A percentile compares a stretch with the other conserved stretches of the same genome.
phyloP scores from a whole-genome alignment of 2,329 filamentous ascomycete genomes.

The Cadophora gregata region DNA sequence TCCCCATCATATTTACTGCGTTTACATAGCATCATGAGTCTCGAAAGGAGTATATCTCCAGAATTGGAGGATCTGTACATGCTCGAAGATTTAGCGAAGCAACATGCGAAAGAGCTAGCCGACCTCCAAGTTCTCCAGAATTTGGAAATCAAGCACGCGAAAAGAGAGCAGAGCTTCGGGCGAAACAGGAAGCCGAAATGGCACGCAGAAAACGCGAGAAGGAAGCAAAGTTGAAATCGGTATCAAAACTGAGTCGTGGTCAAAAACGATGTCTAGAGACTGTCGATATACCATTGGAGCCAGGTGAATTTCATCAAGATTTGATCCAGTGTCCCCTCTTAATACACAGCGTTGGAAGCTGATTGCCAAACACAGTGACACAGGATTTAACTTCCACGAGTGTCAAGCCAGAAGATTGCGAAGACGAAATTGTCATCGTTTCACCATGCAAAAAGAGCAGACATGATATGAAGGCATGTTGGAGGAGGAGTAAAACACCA shows the following conservation, averaged over 20 bases:
- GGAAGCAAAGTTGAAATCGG: neutral
- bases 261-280: neutral
- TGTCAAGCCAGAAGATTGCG: neutral
- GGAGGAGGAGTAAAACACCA: neutral
- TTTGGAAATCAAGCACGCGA: conserved; percentile 5
- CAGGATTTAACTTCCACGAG: neutral
- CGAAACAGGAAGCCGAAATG: neutral
- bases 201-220: neutral
- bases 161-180: neutral
- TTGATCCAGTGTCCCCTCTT: neutral
- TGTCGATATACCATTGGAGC: neutral
- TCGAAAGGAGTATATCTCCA: neutral
- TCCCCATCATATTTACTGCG: neutral
- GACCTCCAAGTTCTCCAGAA: neutral
- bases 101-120: neutral
- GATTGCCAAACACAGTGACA: neutral
- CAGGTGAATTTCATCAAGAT: neutral
- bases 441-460: neutral
- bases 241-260: neutral
- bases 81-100: neutral
- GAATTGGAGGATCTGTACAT: neutral
- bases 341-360: neutral
- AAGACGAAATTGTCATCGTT: neutral
- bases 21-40: neutral
- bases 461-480: neutral